Evolutionary conservation across 768 basidiomycete species (phyloP), one percentile per base, ranked within the genome.

Genomic region (Hericium alpestre): DNA sequence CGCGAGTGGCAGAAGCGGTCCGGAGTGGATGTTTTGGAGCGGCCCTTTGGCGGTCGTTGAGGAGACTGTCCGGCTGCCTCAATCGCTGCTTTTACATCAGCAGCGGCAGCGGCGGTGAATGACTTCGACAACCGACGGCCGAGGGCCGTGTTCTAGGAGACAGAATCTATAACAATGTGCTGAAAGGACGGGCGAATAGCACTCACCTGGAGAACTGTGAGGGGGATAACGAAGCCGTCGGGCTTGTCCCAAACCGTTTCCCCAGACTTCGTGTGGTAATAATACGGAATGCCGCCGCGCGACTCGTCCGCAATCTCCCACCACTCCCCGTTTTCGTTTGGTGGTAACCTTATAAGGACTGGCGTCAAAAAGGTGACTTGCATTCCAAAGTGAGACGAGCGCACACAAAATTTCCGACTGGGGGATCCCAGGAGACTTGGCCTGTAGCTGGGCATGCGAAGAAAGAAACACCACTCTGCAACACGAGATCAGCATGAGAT

Each of bases 241-340:
- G 93, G 93, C n/a, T 87, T 80, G 58, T 90, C 90, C 93, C 93
- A 97, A 38, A 90, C 86, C 1, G 93, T 95, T 64, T 90, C 87
- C 1, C 87, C 86, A 1, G 90, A 86, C 69, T 91, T 86, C 10
- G 93, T 96, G 65, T 94, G 93, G 71, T 95, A 94, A 71, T 93
- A 97, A 69, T 97, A 97, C 3, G 89, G 83, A 56, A 93, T 74
- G 32, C 90, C 90, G 48, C 84, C 87, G 53, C 90, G 79, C 48
- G 84, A 80, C 39, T 91, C 87, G 67, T 97, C 93, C 48, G 76
- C 76, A 58, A 96, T 78, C 70, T 96, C 93, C 93, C 93, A 97
- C 93, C 93, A 96, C 68, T 95, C 92, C 43, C 93, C 93, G 47
- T 89, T 83, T 4, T 80, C 77, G 62, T 77, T 87, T 5, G 90